Evolutionary conservation across 768 basidiomycete genomes (phyloP).

Genomic region (Coprinopsis strossmayeri): DNA sequence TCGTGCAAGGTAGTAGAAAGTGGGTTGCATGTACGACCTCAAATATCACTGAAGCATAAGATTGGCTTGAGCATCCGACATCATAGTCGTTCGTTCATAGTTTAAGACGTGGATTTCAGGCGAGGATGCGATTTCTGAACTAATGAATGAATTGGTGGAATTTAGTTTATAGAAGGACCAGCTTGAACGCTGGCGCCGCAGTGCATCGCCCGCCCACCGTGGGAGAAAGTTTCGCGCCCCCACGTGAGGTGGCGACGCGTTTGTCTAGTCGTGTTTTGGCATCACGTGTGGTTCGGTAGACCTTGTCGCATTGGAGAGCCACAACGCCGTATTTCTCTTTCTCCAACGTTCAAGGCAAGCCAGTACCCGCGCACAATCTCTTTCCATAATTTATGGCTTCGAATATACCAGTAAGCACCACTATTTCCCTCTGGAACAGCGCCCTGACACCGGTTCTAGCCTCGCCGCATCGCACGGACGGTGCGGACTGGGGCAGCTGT

Average conservation of each 20-base stretch:
- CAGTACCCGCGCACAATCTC: neutral
- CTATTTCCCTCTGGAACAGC: conserved; percentile 10
- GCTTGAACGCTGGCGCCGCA: too few species aligned
- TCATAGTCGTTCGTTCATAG: too few species aligned
- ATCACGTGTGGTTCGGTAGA: conserved; percentile 40
- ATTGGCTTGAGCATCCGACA: too few species aligned
- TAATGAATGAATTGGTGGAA: too few species aligned
- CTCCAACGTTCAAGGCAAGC: conserved; percentile 19
- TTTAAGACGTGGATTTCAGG: too few species aligned
- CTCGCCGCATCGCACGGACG: conserved; percentile 59
- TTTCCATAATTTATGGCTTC: conserved; percentile 35
- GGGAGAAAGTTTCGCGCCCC: conserved; percentile 5
- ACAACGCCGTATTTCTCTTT: conserved; percentile 16
- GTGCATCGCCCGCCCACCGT: too few species aligned
- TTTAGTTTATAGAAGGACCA: too few species aligned
- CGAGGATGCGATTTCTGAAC: too few species aligned
- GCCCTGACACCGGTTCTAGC: conserved; percentile 31
- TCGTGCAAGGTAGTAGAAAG: too few species aligned
- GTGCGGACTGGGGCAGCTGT: conserved; percentile 33
- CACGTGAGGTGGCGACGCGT: conserved; percentile 35
- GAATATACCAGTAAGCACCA: conserved; percentile 40
- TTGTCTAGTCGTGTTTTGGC: conserved; percentile 18
- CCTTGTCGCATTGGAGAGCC: conserved; percentile 19
- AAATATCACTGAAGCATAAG: too few species aligned
- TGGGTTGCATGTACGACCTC: too few species aligned